These are phyloP conservation scores for Chondrostereum purpureum DNA, from an alignment of 1,284 basidiomycete genomes.

Conservation along the genomic window DNA sequence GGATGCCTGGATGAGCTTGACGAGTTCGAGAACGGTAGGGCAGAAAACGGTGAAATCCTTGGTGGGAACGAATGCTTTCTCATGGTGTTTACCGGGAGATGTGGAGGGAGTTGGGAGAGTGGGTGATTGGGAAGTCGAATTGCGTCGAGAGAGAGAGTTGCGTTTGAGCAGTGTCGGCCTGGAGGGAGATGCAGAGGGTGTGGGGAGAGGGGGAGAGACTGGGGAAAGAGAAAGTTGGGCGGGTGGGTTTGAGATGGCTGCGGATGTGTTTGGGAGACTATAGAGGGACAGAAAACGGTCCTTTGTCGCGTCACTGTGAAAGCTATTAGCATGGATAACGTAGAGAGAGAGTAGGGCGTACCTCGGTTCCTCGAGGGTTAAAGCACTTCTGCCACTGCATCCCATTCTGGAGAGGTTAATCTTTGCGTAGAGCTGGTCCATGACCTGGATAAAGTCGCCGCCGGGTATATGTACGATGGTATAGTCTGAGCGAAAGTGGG, in stretches of 20 bases:
- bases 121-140: no score
- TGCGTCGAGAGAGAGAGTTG: no score
- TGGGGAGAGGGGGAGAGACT: conserved; percentile 11
- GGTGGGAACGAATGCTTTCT: conserved; percentile 8
- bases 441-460: conserved; percentile 56
- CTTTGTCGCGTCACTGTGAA: conserved; percentile 63
- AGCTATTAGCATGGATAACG: conserved; percentile 9
- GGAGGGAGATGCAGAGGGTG: conserved; percentile 7
- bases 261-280: conserved; percentile 37
- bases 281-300: conserved; percentile 70
- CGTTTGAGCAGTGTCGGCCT: no score
- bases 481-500: conserved; percentile 78
- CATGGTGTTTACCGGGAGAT: no score
- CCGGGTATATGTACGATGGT: conserved; percentile 71
- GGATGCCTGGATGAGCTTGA: conserved; percentile 64
- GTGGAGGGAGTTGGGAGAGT: conserved; percentile 11
- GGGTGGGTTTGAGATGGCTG: conserved; percentile 26
- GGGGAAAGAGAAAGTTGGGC: conserved; percentile 14
- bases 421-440: conserved; percentile 67
- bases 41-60: conserved; percentile 39
- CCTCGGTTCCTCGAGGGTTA: conserved; percentile 72
- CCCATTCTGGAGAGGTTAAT: conserved; percentile 75
- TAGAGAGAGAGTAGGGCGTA: conserved; percentile 19
- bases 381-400: conserved; percentile 64
- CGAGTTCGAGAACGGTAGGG: conserved; percentile 63